A percentile compares a stretch with the other conserved stretches of the same genome.
These are phyloP conservation scores for Trametes sanguinea DNA, from an alignment of 768 basidiomycete genomes.

Conservation along the genomic window DNA sequence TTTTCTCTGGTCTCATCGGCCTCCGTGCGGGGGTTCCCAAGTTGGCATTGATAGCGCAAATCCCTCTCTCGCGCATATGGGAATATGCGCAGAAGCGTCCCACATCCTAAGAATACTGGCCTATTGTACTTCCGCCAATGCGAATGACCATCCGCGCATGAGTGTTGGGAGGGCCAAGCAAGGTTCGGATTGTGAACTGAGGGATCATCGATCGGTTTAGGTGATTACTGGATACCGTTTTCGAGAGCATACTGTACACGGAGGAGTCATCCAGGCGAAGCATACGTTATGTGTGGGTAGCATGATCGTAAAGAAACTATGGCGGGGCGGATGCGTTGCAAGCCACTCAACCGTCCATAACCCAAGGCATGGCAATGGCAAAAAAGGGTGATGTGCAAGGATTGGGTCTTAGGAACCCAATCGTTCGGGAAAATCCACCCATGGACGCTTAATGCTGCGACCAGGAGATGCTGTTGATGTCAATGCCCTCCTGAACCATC, in stretches of 20 bases:
- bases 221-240: conserved; percentile 21
- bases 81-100: background rate
- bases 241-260: conserved; percentile 13
- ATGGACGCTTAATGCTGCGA: conserved; percentile 54
- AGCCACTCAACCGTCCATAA: background rate
- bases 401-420: no score
- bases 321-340: background rate
- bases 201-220: no score
- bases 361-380: background rate
- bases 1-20: background rate
- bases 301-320: background rate
- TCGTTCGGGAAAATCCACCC: no score
- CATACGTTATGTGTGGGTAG: conserved; percentile 6
- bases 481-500: conserved; percentile 99
- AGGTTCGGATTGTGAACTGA: no score
- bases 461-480: conserved; percentile 95
- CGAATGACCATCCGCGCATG: background rate
- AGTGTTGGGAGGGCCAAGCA: no score
- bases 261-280: conserved; percentile 16
- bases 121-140: background rate
- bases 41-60: no score
- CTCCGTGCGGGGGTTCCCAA: no score
- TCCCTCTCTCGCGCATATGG: background rate
- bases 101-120: background rate
- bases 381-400: background rate